phyloP scores from a whole-genome alignment of 352 stramenopile genomes.

The Phytophthora lateralis region DNA sequence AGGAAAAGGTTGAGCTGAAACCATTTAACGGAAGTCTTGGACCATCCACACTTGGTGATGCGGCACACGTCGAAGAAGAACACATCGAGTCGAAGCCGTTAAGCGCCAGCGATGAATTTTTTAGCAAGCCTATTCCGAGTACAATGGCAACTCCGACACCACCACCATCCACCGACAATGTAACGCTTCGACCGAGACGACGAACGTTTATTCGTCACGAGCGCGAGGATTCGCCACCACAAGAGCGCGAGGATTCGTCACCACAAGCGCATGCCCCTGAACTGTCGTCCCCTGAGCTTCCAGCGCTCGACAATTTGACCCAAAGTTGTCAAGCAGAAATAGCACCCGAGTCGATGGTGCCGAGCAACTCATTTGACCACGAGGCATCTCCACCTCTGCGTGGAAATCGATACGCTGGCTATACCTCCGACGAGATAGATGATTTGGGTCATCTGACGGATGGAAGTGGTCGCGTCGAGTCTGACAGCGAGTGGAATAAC shows the following conservation, averaged over 20 bases:
- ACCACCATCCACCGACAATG: slow-evolving; percentile 39
- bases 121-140: slow-evolving; percentile 46
- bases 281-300: not conserved
- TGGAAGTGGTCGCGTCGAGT: slow-evolving; percentile 17
- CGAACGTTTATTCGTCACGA: slow-evolving; percentile 4
- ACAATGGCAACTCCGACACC: slow-evolving; percentile 22
- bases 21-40: slow-evolving; percentile 28
- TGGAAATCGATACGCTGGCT: slow-evolving; percentile 8
- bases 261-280: slow-evolving; percentile 1
- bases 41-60: slow-evolving; percentile 5
- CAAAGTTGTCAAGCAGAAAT: slow-evolving; percentile 3
- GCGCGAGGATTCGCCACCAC: not conserved
- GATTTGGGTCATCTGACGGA: slow-evolving; percentile 13
- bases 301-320: not conserved
- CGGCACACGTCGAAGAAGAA: slow-evolving; percentile 15
- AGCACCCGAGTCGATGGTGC: not conserved
- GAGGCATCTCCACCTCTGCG: not conserved
- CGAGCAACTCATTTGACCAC: not conserved
- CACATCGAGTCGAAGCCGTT: slow-evolving; percentile 23
- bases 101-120: slow-evolving; percentile 38
- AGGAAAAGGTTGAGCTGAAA: slow-evolving; percentile 19
- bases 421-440: slow-evolving; percentile 14
- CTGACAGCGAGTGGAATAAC: slow-evolving; percentile 9
- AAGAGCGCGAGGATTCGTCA: slow-evolving; percentile 1
- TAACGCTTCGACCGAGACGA: slow-evolving; percentile 37